Percentiles rank a stretch among this genome's conserved stretches.
Conservation (phyloP, 2,329 filamentous ascomycete species). For the Thielaviopsis punctulata region DNA sequence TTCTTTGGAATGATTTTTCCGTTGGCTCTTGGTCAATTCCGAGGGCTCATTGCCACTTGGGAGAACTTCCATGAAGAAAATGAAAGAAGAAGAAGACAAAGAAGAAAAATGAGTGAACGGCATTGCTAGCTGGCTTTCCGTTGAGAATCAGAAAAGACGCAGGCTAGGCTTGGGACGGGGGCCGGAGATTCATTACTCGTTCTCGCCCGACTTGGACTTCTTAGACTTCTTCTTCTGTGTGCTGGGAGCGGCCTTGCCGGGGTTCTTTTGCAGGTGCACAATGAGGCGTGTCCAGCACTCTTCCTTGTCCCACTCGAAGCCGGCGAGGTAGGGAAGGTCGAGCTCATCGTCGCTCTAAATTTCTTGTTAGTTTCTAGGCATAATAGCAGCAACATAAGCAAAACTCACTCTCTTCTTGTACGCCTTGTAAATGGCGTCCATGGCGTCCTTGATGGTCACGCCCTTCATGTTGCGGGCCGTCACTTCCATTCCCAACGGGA, state of each 20-base stretch:
- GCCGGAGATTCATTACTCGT: conserved; percentile 14
- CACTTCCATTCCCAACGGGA: conserved; percentile 74
- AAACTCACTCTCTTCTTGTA: conserved; percentile 81
- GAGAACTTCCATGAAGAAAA: neutral
- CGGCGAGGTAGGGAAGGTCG: conserved; percentile 69
- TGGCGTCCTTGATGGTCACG: conserved; percentile 90
- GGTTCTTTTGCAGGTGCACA: conserved; percentile 62
- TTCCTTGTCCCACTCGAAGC: conserved; percentile 93
- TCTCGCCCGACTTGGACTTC: conserved; percentile 19
- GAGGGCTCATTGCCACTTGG: too few species aligned
- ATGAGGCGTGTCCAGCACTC: conserved; percentile 78
- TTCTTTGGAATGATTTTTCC: neutral
- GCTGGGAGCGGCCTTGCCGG: conserved; percentile 30
- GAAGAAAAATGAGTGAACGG: neutral
- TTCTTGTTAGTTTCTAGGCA: neutral
- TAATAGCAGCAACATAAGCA: neutral
- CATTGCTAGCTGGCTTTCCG: neutral
- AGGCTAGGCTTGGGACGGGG: neutral
- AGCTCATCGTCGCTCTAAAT: conserved; percentile 76
- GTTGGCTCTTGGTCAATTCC: neutral
- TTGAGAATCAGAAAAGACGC: neutral
- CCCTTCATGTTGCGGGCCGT: conserved; percentile 83
- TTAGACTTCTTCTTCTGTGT: conserved; percentile 52
- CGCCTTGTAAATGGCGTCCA: conserved; percentile 89
- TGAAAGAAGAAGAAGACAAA: neutral